Evolutionary conservation across 306 rosid species (phyloP), one percentile per base, ranked within the genome.

Genomic region (Cicer bijugum): DNA sequence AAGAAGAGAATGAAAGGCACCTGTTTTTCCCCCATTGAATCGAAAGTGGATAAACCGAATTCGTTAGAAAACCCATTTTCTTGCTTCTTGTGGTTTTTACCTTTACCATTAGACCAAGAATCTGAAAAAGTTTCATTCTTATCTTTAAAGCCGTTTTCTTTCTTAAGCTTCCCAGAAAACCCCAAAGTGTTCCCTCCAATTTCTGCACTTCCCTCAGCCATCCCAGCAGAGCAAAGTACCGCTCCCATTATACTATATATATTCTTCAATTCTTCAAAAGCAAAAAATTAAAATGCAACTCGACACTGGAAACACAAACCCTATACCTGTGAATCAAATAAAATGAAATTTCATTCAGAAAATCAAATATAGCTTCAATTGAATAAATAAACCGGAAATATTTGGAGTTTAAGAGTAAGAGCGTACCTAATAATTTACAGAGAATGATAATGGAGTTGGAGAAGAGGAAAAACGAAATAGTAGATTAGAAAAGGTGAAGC

Each of bases 211-310:
- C 60, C 72, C 81, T 70, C 84, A 20, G 46, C 57, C 72, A 79
- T 67, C 23, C 95, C 97, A 4, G 85, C 89, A 2, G 96, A 82
- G 73, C 98, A 92, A 56, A 28, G 35, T 28, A 90, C 84, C 73
- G 84, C 98, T 37, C 98, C 98, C 98, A 92, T 92, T 74, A 23
- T 74, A 28, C 3, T 28, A 28, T 28, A 28, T 28, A 28, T 28
- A 28, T 28, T 28, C 35, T 50, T 6, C 16, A 1, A 19, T 71
- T 48, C 19, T 44, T 76, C 73, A 48, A 62, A 70, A 19, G 5
- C 40, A 9, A 12, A 69, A 19, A 23, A 8, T 7, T 47, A 50
- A 69, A 64, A 9, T 38, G 68, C 33, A 59, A 59, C 68, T 19
- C 57, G 23, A 50, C 45, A 33, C 16, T 14, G 11, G 15, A 60